A percentile compares a stretch with the other conserved stretches of the same genome.
Conservation (phyloP, 805 yeast genomes). For the Priceomyces medius region DNA sequence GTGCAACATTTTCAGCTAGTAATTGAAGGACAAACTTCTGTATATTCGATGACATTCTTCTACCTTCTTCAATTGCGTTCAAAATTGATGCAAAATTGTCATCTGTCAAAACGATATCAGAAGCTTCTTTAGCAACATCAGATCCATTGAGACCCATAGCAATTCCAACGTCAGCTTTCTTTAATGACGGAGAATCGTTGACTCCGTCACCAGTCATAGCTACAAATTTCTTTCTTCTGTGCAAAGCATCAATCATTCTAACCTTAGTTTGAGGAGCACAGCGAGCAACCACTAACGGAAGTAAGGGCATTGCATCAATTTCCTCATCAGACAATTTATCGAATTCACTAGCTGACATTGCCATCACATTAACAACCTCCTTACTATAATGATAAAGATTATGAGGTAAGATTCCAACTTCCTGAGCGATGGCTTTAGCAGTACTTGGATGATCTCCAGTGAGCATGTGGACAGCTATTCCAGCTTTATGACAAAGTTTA, state of each 20-base stretch:
- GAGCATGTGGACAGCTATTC: constrained; percentile 76
- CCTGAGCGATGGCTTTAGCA: constrained; percentile 79
- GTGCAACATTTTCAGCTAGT: constrained; percentile 71
- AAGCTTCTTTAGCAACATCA: constrained; percentile 82
- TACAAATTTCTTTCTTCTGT: constrained; percentile 34
- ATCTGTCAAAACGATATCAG: constrained; percentile 67
- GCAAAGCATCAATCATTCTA: constrained; percentile 41
- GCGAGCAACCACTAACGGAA: constrained; percentile 41
- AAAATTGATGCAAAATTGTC: constrained; percentile 79
- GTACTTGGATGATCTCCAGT: constrained; percentile 83
- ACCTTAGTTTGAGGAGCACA: constrained; percentile 44
- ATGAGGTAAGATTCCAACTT: constrained; percentile 74
- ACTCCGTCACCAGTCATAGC: constrained; percentile 66
- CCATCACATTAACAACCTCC: constrained; percentile 35
- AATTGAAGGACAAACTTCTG: constrained; percentile 76
- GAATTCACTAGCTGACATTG: constrained; percentile 38
- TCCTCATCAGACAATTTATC: constrained; percentile 31
- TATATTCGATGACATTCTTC: constrained; percentile 75
- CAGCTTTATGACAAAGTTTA: constrained; percentile 66
- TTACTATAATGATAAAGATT: constrained; percentile 33
- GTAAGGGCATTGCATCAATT: constrained; percentile 35
- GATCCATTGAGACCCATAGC: constrained; percentile 80
- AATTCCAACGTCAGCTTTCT: constrained; percentile 77
- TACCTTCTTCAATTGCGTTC: constrained; percentile 77
- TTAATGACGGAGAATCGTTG: constrained; percentile 75